Evolutionary conservation across 2,329 filamentous ascomycete species (phyloP), one percentile per base, ranked within the genome.

Genomic region (Knoxdaviesia capensis): DNA sequence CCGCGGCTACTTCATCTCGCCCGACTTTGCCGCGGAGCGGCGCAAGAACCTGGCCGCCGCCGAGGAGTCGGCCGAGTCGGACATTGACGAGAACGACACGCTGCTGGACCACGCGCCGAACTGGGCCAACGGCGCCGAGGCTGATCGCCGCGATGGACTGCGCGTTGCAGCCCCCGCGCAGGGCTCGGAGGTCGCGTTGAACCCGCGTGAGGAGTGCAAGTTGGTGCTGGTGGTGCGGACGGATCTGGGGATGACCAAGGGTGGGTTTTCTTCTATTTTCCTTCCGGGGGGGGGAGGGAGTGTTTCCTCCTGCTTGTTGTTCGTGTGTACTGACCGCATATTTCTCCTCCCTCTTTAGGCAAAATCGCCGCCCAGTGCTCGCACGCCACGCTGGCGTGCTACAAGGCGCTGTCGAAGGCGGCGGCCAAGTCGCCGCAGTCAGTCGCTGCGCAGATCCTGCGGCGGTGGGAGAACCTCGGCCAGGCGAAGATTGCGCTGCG

Each of bases 331-430:
- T 43, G 36, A 45, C 39, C 11, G 10, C 5, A 33, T 7, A n/a
- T 30, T 9, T 39, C 31, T 42, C 31, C 10, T 29, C 31, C 28
- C 8, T 38, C 31, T 39, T 38, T 48, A 94, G 88, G 88, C 53
- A 98, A 98, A 69, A 94, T 96, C 53, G 90, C 85, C 44, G 90
- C 90, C 6, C 90, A 96, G 62, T 88, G 82, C 62, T 82, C 80
- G 40, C 90, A 96, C 60, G 90, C 90, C n/a, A 94, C 88, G 3
- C 77, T 98, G 44, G 87, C 88, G 43, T 96, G 88, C 71, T 98
- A 94, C 75, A 96, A 94, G 64, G 65, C 77, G 45, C 75, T 92
- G 48, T 61, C 74, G 44, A 61, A 65, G 38, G 59, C 63, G 43
- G 63, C 73, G n/a, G 59, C 65, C 3, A 58, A 63, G 41, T 62